Conservation (phyloP, 1,139 yeast genomes). For the Protomyces macrosporus region DNA sequence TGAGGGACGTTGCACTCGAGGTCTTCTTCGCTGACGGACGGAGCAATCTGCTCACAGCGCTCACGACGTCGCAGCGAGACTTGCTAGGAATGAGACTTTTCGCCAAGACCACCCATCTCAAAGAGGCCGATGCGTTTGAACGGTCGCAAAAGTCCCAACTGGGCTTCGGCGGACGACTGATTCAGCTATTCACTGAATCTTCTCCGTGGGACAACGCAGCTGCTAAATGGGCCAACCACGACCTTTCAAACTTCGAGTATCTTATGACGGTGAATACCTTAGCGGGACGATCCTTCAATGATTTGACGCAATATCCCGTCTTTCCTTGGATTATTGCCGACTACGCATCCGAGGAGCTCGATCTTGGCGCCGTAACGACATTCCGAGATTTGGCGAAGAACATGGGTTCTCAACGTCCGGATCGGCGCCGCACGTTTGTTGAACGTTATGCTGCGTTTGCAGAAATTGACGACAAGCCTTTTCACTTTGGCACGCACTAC, state of each 20-base stretch:
- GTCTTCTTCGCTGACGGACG: slow-evolving; percentile 68
- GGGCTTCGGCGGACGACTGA: slow-evolving; percentile 40
- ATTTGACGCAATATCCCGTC: slow-evolving; percentile 79
- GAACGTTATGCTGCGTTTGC: slow-evolving; percentile 64
- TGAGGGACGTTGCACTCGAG: slow-evolving; percentile 75
- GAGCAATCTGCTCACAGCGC: slow-evolving; percentile 57
- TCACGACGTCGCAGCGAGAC: slow-evolving; percentile 52
- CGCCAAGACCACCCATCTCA: slow-evolving; percentile 9
- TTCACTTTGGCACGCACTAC: slow-evolving; percentile 87
- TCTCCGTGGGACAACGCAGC: slow-evolving; percentile 35
- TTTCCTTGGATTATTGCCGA: slow-evolving; percentile 89
- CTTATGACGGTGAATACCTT: slow-evolving; percentile 70
- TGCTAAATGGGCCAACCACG: slow-evolving; percentile 68
- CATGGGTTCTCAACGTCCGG: slow-evolving; percentile 74
- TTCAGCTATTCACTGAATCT: slow-evolving; percentile 42
- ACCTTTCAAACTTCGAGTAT: slow-evolving; percentile 73
- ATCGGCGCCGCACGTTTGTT: slow-evolving; percentile 55
- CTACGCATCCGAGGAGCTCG: slow-evolving; percentile 60
- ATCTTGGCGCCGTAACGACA: slow-evolving; percentile 53
- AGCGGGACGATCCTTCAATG: slow-evolving; percentile 84
- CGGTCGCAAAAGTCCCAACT: neutral
- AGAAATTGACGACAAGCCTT: slow-evolving; percentile 62
- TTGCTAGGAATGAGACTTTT: slow-evolving; percentile 47
- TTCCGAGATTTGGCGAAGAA: slow-evolving; percentile 76
- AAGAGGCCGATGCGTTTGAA: slow-evolving; percentile 1